phyloP scores from a whole-genome alignment of 345 rosid species.

The Erucastrum elatum region DNA sequence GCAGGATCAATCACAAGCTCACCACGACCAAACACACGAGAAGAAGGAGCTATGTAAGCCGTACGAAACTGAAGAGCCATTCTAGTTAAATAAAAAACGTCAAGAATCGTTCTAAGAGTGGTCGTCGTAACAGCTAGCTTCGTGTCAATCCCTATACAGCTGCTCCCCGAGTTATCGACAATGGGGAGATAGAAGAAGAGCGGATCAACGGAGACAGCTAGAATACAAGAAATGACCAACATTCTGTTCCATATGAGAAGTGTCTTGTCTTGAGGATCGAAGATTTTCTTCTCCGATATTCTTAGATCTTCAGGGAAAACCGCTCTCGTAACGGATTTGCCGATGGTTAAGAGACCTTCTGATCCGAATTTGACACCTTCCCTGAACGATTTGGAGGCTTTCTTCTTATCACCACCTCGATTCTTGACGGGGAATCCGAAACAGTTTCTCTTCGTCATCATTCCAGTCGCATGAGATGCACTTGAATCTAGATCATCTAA shows the following conservation, averaged over 20 bases:
- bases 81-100: conserved; percentile 62
- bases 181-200: conserved; percentile 78
- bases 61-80: conserved; percentile 83
- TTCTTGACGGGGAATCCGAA: conserved; percentile 42
- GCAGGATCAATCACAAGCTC: conserved; percentile 90
- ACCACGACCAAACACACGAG: conserved; percentile 91
- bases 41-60: conserved; percentile 85
- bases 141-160: conserved; percentile 65
- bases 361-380: conserved; percentile 62
- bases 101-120: conserved; percentile 56
- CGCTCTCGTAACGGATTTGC: conserved; percentile 60
- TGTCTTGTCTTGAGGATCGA: conserved; percentile 84
- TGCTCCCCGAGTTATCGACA: conserved; percentile 45
- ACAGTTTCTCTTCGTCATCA: conserved; percentile 43
- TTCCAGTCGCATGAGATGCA: conserved; percentile 37
- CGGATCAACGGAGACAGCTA: conserved; percentile 79
- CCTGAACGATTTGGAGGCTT: conserved; percentile 53
- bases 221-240: conserved; percentile 69
- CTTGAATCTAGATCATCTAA: conserved; percentile 75
- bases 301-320: conserved; percentile 79
- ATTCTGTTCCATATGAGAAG: conserved; percentile 77
- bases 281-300: conserved; percentile 63
- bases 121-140: conserved; percentile 59
- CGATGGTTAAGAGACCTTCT: conserved; percentile 58
- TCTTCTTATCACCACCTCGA: conserved; percentile 33